These are phyloP conservation scores for Entomortierella chlamydospora DNA, from an alignment of 192 early-diverging fungal genomes.

Conservation along the genomic window DNA sequence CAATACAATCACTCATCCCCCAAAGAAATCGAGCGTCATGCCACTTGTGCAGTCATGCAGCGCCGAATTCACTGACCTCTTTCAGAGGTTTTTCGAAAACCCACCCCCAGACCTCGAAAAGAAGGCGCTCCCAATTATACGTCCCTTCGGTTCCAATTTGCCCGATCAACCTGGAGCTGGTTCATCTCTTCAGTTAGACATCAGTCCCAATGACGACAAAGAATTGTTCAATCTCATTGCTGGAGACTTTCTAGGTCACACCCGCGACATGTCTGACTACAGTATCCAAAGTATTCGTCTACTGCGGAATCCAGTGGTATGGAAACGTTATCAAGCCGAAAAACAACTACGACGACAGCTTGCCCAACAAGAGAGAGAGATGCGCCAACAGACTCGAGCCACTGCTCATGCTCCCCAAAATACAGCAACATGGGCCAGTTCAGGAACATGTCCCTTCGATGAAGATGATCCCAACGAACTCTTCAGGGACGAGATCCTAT, in stretches of 20 bases:
- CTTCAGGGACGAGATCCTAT: slow-evolving; percentile 45
- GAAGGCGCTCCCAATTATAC: background rate
- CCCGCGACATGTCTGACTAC: slow-evolving; percentile 19
- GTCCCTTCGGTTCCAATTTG: background rate
- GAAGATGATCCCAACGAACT: slow-evolving; percentile 21
- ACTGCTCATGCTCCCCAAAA: background rate
- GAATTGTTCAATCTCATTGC: slow-evolving; percentile 3
- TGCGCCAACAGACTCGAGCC: background rate
- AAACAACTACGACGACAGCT: slow-evolving; percentile 26
- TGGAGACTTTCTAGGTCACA: slow-evolving; percentile 17
- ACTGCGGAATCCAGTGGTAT: slow-evolving; percentile 31
- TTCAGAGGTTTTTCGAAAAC: slow-evolving; percentile 23
- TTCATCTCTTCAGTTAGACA: slow-evolving; percentile 16
- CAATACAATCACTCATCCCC: background rate
- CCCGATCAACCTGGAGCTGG: background rate
- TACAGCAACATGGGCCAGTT: no score
- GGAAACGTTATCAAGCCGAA: slow-evolving; percentile 39
- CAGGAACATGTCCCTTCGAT: background rate
- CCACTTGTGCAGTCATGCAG: slow-evolving; percentile 14
- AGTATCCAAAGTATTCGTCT: slow-evolving; percentile 18
- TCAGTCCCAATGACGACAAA: slow-evolving; percentile 7
- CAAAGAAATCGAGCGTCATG: slow-evolving; percentile 8
- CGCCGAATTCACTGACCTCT: slow-evolving; percentile 22
- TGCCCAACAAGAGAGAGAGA: background rate
- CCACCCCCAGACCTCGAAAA: slow-evolving; percentile 11